Conservation (phyloP, 2,329 filamentous ascomycete genomes). For the Bipolaris cookei region DNA sequence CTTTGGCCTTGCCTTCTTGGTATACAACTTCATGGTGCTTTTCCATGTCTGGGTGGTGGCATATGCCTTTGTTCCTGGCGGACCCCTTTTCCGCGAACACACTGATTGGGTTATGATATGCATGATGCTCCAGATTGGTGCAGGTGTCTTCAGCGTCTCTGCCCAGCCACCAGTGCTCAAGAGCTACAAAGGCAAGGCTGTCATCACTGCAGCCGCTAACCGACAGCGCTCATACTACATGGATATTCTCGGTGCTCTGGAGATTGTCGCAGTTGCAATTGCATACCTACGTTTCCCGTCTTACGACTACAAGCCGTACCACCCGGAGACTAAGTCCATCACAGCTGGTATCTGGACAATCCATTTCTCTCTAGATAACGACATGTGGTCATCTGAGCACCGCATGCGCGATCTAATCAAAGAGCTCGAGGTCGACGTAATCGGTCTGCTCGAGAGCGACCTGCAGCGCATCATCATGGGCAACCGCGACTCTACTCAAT, state of each 20-base stretch:
- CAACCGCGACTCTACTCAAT: conserved; percentile 94
- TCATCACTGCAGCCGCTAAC: conserved; percentile 55
- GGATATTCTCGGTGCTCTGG: conserved; percentile 75
- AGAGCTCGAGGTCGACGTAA: conserved; percentile 94
- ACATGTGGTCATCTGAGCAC: conserved; percentile 97
- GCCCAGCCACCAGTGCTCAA: conserved; percentile 57
- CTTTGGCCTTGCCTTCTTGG: conserved; percentile 86
- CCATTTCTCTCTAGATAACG: conserved; percentile 96
- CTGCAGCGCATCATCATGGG: conserved; percentile 99
- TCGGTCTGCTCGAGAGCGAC: conserved; percentile 93
- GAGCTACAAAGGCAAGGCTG: conserved; percentile 54
- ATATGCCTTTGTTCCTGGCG: conserved; percentile 96
- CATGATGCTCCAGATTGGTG: conserved; percentile 83
- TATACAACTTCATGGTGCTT: conserved; percentile 94
- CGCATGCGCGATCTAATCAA: conserved; percentile 90
- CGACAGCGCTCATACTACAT: conserved; percentile 70
- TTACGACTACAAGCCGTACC: conserved; percentile 90
- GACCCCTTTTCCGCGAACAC: conserved; percentile 87
- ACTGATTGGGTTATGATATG: conserved; percentile 94
- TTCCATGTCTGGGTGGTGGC: conserved; percentile 99
- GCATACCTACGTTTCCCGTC: conserved; percentile 91
- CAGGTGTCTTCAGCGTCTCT: conserved; percentile 75
- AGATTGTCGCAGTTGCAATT: conserved; percentile 78
- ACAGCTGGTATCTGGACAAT: conserved; percentile 99
- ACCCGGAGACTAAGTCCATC: conserved; percentile 82